A percentile compares a stretch with the other conserved stretches of the same genome.
These are phyloP conservation scores for Pythium monospermum DNA, from an alignment of 352 stramenopile species.

Conservation along the genomic window DNA sequence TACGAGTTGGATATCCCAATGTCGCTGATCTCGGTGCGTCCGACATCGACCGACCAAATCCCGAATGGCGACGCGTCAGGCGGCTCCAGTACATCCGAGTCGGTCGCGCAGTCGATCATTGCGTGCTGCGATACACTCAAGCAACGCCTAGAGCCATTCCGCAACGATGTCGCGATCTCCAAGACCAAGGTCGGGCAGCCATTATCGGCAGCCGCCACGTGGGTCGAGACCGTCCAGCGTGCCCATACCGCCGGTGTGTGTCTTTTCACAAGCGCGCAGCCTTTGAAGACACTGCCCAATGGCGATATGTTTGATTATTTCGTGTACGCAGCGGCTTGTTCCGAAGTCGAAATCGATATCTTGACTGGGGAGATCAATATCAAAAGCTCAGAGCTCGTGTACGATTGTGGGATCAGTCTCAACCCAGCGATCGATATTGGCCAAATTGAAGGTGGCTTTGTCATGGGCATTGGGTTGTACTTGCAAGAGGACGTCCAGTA, in stretches of 20 bases:
- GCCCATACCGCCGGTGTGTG: slow-evolving; percentile 22
- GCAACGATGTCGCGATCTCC: slow-evolving; percentile 8
- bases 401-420: slow-evolving; percentile 48
- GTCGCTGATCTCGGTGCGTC: slow-evolving; percentile 30
- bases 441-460: slow-evolving; percentile 56
- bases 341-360: slow-evolving; percentile 50
- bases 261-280: slow-evolving; percentile 26
- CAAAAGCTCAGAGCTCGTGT: slow-evolving; percentile 32
- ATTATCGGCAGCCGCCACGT: too few relatives aligned
- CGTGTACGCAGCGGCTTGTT: slow-evolving; percentile 38
- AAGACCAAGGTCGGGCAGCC: too few relatives aligned
- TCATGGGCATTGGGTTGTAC: slow-evolving; percentile 51
- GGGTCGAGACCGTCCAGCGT: slow-evolving; percentile 17
- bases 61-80: slow-evolving; percentile 43
- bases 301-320: slow-evolving; percentile 33
- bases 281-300: slow-evolving; percentile 1
- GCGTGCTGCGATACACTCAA: slow-evolving; percentile 43
- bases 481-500: slow-evolving; percentile 42
- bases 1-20: slow-evolving; percentile 38
- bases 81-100: slow-evolving; percentile 57
- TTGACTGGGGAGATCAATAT: slow-evolving; percentile 51
- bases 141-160: slow-evolving; percentile 27
- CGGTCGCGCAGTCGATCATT: slow-evolving; percentile 30
- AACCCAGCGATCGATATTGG: slow-evolving; percentile 55
- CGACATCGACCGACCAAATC: slow-evolving; percentile 46